Base-by-base conservation (phyloP, 345 rosid genomes). In the Stellera chamaejasme region DNA sequence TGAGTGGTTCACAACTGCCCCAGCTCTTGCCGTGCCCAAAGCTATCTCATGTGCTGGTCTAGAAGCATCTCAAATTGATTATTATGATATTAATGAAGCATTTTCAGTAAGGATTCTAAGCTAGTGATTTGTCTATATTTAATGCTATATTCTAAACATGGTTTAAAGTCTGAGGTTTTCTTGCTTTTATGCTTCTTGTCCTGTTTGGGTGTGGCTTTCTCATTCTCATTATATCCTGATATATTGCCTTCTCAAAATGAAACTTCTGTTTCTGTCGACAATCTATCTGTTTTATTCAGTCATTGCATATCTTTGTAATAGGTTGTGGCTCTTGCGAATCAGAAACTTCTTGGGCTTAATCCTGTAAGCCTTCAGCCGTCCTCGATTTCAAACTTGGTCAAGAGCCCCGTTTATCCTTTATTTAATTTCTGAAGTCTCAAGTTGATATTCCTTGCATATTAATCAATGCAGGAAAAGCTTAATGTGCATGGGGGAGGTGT, bases 401-500 rank as follows among this genome's bases (percentile, higher is more conserved):
- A 32, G 39, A 32, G 39, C 39, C 39, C 39, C 39, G 5, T 32
- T 32, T 32, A 32, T 32, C 39, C 39, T 5, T 32, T 4, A 5
- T 32, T 32, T 32, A 5, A 5, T 32, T 32, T 2, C 39, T 32
- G 39, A 32, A 32, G 39, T 32, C 5, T 32, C 5, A 19, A 32
- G 39, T 32, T 32, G 9, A 0, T 32, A 32, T 32, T 19, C 23
- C 23, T 32, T 32, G 39, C 39, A 32, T 32, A 2, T 32, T 32
- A 32, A 32, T 50, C 4, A 50, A 63, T 73, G 66, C 76, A 92
- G 98, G 90, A 80, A 58, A 79, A 75, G 45, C 64, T 92, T 50
- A 92, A 91, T 58, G 83, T 48, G 50, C 88, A 85, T 56, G 98
- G 98, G 61, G 98, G 98, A 54, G 95, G 95, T 28, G 97, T 93